These are phyloP conservation scores for Neurospora sp. DNA, from an alignment of 495 filamentous ascomycete species.

Conservation along the genomic window DNA sequence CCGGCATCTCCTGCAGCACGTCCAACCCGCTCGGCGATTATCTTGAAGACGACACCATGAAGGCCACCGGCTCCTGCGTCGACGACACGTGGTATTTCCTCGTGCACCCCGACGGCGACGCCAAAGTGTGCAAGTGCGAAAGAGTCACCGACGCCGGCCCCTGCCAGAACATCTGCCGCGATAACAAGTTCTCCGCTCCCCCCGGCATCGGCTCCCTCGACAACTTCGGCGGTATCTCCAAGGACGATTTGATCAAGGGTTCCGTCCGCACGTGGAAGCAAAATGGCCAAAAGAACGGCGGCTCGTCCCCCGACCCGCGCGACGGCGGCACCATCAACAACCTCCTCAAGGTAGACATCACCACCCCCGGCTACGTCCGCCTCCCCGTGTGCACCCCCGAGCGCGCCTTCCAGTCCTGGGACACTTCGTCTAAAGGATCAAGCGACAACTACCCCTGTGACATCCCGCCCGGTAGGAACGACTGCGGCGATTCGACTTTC, in stretches of 20 bases:
- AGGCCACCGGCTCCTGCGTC: constrained; percentile 14
- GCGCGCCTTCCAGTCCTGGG: constrained; percentile 14
- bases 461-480: background rate
- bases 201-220: constrained; percentile 16
- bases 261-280: constrained; percentile 18
- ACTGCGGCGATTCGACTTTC: background rate
- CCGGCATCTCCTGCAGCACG: constrained; percentile 17
- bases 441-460: background rate
- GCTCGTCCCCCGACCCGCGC: constrained; percentile 8
- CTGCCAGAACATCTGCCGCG: constrained; percentile 2
- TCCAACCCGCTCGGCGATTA: constrained; percentile 15
- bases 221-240: constrained; percentile 15
- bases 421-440: background rate
- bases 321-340: constrained; percentile 9
- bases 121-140: background rate
- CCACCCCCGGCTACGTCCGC: constrained; percentile 19
- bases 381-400: constrained; percentile 25
- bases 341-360: constrained; percentile 17
- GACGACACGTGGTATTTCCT: constrained; percentile 23
- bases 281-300: constrained; percentile 24
- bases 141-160: background rate
- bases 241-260: constrained; percentile 17
- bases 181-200: constrained; percentile 11
- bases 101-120: constrained; percentile 11
- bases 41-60: constrained; percentile 9